Conservation (phyloP, 2,329 filamentous ascomycete genomes). For the Cryphonectria naterciae region DNA sequence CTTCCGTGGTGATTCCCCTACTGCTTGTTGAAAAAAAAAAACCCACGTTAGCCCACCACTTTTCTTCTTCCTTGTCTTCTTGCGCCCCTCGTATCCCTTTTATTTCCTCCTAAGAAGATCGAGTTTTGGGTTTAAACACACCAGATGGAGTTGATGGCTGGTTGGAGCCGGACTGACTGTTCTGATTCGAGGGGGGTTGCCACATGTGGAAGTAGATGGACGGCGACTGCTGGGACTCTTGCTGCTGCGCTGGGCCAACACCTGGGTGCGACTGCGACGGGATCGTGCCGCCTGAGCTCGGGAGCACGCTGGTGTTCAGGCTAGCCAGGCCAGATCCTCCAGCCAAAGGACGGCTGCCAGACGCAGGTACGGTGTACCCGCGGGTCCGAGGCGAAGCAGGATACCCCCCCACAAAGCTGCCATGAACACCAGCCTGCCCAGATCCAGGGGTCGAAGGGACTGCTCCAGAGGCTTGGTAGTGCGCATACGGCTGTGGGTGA, state of each 20-base stretch:
- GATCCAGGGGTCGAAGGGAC: conserved; percentile 50
- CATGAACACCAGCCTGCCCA: conserved; percentile 41
- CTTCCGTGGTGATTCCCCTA: conserved; percentile 81
- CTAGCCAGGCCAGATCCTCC: conserved; percentile 47
- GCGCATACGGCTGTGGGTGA: conserved; percentile 46
- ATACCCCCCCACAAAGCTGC: conserved; percentile 48
- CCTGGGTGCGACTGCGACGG: conserved; percentile 55
- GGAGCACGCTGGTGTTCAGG: conserved; percentile 50
- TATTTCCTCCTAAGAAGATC: conserved; percentile 36
- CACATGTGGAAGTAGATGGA: conserved; percentile 92
- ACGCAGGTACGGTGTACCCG: conserved; percentile 52
- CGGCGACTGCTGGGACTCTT: conserved; percentile 68
- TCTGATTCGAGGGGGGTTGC: conserved; percentile 76
- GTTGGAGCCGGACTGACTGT: conserved; percentile 57
- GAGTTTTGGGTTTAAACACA: conserved; percentile 63
- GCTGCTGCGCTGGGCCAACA: conserved; percentile 58
- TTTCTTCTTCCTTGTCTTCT: conserved; percentile 35
- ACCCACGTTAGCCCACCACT: conserved; percentile 46
- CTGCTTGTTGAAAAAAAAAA: conserved; percentile 52
- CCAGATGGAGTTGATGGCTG: conserved; percentile 76
- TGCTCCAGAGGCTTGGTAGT: conserved; percentile 46
- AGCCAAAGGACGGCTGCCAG: conserved; percentile 41
- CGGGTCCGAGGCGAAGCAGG: conserved; percentile 54
- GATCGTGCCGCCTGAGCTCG: conserved; percentile 41
- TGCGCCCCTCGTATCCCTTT: background rate